phyloP scores from a whole-genome alignment of 208 protist species.

The Leishmania major region DNA sequence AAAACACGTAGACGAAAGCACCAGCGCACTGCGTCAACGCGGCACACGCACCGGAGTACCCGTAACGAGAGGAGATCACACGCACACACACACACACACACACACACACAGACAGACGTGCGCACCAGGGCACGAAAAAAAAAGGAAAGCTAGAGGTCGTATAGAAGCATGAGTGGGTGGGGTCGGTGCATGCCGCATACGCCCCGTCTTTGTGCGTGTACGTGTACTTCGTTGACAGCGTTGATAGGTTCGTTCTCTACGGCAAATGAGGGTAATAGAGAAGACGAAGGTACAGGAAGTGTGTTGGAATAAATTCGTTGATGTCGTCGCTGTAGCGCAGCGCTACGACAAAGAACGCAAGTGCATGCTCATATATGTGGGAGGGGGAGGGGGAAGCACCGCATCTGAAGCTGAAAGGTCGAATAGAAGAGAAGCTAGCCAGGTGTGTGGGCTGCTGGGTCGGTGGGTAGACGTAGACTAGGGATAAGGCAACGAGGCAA shows the following conservation, averaged over 20 bases:
- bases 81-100: no score
- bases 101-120: no score
- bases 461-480: neutral
- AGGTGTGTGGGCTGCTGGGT: no score
- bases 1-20: no score
- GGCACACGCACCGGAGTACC: no score
- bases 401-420: no score
- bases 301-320: neutral
- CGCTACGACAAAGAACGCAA: no score
- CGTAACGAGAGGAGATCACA: no score
- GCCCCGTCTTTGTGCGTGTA: neutral
- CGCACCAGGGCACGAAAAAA: neutral
- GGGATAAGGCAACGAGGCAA: neutral
- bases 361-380: neutral
- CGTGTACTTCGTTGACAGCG: neutral
- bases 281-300: neutral
- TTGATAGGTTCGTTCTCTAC: neutral
- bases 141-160: conserved; percentile 13
- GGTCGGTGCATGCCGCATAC: neutral
- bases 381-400: no score
- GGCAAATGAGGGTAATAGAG: neutral
- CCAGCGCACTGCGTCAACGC: no score
- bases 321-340: no score
- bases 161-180: neutral
- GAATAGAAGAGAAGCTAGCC: no score